phyloP scores from a whole-genome alignment of 75 land plant species.

The Pinus tabuliformis region DNA sequence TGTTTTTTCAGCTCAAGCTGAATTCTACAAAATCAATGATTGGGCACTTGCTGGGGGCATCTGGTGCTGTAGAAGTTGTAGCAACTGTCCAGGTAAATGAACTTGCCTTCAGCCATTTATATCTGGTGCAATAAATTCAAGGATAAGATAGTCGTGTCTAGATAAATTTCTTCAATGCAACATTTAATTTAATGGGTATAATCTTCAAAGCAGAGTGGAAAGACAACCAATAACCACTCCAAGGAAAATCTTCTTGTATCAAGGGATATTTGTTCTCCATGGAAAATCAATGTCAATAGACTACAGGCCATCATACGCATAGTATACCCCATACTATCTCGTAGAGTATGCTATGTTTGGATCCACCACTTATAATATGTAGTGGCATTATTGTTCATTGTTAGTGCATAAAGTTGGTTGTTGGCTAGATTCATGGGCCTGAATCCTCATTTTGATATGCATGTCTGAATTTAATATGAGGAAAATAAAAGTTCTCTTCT shows the following conservation, averaged over 20 bases:
- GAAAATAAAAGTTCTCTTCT: no score
- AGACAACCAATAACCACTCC: background rate
- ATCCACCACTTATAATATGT: background rate
- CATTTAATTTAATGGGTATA: background rate
- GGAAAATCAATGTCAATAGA: background rate
- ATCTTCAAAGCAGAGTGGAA: background rate
- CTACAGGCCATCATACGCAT: no score
- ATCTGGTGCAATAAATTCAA: background rate
- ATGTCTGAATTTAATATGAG: no score
- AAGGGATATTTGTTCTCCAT: background rate
- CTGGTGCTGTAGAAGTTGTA: constrained; percentile 58
- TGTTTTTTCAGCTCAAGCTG: constrained; percentile 30
- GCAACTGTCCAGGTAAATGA: constrained; percentile 50
- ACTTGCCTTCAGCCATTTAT: background rate
- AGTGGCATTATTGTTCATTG: no score
- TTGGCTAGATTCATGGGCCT: no score
- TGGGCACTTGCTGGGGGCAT: constrained; percentile 51
- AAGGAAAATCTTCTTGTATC: background rate
- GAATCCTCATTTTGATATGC: no score
- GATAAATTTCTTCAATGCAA: background rate
- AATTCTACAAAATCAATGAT: constrained; percentile 58
- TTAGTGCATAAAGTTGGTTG: no score
- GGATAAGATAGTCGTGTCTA: background rate
- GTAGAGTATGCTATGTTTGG: background rate
- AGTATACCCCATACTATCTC: background rate